Evolutionary conservation across 2,329 filamentous ascomycete genomes (phyloP), one percentile per base, ranked within the genome.

Genomic region (Colletotrichum falcatum): DNA sequence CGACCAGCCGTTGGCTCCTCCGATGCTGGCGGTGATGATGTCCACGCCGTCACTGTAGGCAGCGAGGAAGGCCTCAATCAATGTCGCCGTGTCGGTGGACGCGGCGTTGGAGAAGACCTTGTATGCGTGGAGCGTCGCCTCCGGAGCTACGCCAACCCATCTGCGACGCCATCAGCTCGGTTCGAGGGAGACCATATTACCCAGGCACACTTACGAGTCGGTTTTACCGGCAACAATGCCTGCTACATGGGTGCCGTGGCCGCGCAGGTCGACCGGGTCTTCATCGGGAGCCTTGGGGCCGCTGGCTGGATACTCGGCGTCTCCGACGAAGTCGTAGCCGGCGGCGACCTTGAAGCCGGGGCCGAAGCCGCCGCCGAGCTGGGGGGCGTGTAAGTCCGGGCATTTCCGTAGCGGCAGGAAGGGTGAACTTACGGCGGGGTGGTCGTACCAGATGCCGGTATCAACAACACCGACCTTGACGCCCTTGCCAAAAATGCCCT

Each of bases 391-490:
- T 65, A n/a, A 70, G 66, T 46, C 20, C 23, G 23, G 5, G 23
- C 14, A 42, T 26, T 35, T 30, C 12, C 3, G 12, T 8, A 20
- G 5, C 7, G n/a, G 26, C 18, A 1, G 46, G 18, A 30, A 7
- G 9, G 26, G 11, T 23, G 11, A 70, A 70, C 72, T 51, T 75
- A 81, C 79, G 39, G 81, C 79, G 60, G 77, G 74, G 63, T 83
- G 81, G 2, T 77, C 79, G 62, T 83, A 83, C 65, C 82, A 81
- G 44, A 83, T 76, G 0, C 81, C 81, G 1, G 80, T 82, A 60
- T 83, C 81, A 39, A 83, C 77, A 42, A 83, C 76, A n/a, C 80
- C 81, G 42, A 83, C 75, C 54, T 78, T 82, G 16, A 76, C 79
- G 7, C 80, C 81, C 62, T 79, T 80, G 5, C 82, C 82, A 20